These are phyloP conservation scores for Erigeron philadelphicus DNA, from an alignment of 140 eudicot species.

Conservation along the genomic window DNA sequence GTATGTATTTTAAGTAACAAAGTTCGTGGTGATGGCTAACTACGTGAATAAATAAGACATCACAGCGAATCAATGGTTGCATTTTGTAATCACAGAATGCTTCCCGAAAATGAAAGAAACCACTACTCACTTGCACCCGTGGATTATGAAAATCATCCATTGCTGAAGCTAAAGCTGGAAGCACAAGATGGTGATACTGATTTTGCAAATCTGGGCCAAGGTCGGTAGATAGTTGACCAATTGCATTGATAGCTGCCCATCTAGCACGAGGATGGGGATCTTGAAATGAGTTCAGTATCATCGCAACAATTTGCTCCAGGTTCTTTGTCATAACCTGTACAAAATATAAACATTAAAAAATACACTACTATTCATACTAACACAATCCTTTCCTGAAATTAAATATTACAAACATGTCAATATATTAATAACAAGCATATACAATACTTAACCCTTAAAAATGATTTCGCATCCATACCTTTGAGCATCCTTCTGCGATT, in stretches of 20 bases:
- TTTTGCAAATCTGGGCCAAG: conserved; percentile 68
- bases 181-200: conserved; percentile 51
- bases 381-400: neutral
- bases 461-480: conserved; percentile 31
- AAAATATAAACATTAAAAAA: neutral
- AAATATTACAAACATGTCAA: neutral
- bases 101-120: neutral
- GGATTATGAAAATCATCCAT: conserved; percentile 71
- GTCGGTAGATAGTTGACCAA: conserved; percentile 70
- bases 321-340: conserved; percentile 60
- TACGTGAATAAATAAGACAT: neutral
- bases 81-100: conserved; percentile 1
- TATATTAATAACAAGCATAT: neutral
- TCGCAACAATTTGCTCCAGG: conserved; percentile 56
- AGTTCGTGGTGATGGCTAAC: too few relatives aligned
- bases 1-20: neutral
- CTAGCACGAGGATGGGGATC: conserved; percentile 69
- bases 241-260: conserved; percentile 73
- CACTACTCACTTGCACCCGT: conserved; percentile 54
- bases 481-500: conserved; percentile 70
- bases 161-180: conserved; percentile 59
- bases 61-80: neutral
- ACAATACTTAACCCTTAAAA: neutral
- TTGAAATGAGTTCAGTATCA: conserved; percentile 61
- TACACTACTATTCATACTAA: neutral